A percentile compares a stretch with the other conserved stretches of the same genome.
phyloP scores from a whole-genome alignment of 2,329 filamentous ascomycete genomes.

The Pseudocercospora eumusae region DNA sequence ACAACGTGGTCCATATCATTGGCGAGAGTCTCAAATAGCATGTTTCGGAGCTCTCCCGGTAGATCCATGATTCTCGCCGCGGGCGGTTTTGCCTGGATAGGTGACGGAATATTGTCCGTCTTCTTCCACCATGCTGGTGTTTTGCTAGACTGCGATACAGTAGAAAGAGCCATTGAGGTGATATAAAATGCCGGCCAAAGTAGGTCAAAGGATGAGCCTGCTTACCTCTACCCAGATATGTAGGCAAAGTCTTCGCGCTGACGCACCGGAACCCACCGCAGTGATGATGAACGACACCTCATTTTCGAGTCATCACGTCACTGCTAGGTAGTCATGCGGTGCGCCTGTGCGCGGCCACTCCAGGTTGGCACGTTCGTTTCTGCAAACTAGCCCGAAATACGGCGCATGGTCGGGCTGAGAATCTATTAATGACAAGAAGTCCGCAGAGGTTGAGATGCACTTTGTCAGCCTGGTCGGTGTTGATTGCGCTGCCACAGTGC shows the following conservation, averaged over 20 bases:
- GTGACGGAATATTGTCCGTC: background rate
- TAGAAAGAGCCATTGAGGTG: constrained; percentile 1
- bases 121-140: constrained; percentile 13
- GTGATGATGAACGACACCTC: too few relatives aligned
- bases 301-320: constrained; percentile 6
- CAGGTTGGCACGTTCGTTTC: background rate
- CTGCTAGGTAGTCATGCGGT: background rate
- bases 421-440: background rate
- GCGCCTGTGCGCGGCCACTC: background rate
- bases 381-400: background rate
- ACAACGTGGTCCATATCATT: constrained; percentile 14
- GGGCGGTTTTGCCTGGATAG: background rate
- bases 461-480: background rate
- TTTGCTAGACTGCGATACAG: background rate
- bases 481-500: background rate
- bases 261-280: background rate
- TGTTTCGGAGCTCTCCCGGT: constrained; percentile 31
- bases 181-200: background rate
- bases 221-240: background rate
- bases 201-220: background rate
- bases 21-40: constrained; percentile 31
- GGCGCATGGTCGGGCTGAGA: background rate
- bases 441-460: background rate
- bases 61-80: constrained; percentile 20
- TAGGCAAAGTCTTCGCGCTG: background rate